Evolutionary conservation across 2,329 filamentous ascomycete genomes (phyloP), one percentile per base, ranked within the genome.

Genomic region (Dendrostoma leiphaemia): DNA sequence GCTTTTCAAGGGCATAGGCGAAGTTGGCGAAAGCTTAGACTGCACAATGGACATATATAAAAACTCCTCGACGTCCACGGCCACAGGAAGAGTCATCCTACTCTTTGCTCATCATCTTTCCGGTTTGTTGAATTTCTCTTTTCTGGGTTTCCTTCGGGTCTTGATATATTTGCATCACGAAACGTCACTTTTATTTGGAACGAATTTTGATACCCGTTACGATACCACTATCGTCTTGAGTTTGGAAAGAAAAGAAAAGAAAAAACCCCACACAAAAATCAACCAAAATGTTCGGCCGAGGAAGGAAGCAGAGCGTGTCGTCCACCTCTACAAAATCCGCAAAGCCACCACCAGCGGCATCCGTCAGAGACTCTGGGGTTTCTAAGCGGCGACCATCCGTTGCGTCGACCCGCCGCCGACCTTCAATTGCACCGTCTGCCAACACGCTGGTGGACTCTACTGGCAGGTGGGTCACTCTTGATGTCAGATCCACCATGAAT

Each of bases 291-390:
- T 58, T 58, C 35, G 52, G 56, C 52, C 56, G 56, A 46, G 49
- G 48, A 50, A 58, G 56, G 13, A 58, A 58, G 15, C 52, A 53
- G 48, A 58, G 56, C 35, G 52, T 58, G 37, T 58, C 55, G 19
- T 52, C 55, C 38, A 41, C 29, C 37, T 51, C 55, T 29, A 48
- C 79, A 52, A 80, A 80, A 58, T 63, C 63, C 21, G 73, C 68
- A 61, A 82, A 79, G 61, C 78, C 79, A 6, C 80, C 68, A 61
- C 72, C 78, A 4, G 83, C 80, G 2, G 81, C 83, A 63, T 79
- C 73, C 65, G 38, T 54, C 66, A 82, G 80, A 60, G 76, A 77
- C 28, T 71, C 73, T 44, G 80, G 81, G 2, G 70, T 84, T n/a
- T 77, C 77, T 28, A 84, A 84, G 67, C 71, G 74, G 60, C 77